Base-by-base conservation (phyloP, 2,329 filamentous ascomycete genomes). In the Lachnellula cervina region DNA sequence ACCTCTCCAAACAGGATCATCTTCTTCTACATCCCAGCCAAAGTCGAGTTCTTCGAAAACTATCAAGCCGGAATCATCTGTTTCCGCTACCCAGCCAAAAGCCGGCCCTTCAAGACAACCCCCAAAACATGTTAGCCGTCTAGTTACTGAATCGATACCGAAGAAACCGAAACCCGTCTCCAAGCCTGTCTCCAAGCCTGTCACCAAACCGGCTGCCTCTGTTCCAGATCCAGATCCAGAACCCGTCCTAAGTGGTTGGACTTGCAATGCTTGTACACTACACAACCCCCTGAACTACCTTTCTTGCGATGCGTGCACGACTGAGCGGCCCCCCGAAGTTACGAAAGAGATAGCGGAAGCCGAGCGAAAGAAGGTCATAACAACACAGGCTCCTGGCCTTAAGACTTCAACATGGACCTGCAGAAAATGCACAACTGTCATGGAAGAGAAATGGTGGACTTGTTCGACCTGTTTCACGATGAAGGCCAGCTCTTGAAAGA, bases 361-460 rank as follows among this genome's bases (percentile, higher is more conserved):
- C 16, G 51, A 59, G 17, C 17, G 47, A 8, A 60, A 48, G 47
- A 55, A 37, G 17, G 44, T 34, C 4, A 49, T 48, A 9, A 51
- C 57, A 5, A 40, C 54, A 13, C 52, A 64, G 43, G 57, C 54
- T 46, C 25, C 51, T 37, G 34, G 48, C 25, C 14, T 59, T 38
- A 61, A 58, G 51, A 17, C 49, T 23, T 40, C 63, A 37, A 65
- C 64, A 2, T 84, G 81, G 81, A 71, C 70, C 34, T 84, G 82
- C 60, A 74, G 72, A 16, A 73, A 74, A 53, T 84, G 82, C 59
- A 75, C 74, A 8, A 78, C 73, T 2, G 66, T 70, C 25, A 80
- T 82, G 72, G 78, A 81, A 54, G 70, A 72, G 45, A 73, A 77
- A 59, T 83, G 79, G 78, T 83, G 80, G 80, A 79, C 76, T 23